A percentile compares a stretch with the other conserved stretches of the same genome.
These are phyloP conservation scores for Thinopyrum obtusiflorum DNA, from an alignment of 202 grass and related monocot genomes.

Conservation along the genomic window DNA sequence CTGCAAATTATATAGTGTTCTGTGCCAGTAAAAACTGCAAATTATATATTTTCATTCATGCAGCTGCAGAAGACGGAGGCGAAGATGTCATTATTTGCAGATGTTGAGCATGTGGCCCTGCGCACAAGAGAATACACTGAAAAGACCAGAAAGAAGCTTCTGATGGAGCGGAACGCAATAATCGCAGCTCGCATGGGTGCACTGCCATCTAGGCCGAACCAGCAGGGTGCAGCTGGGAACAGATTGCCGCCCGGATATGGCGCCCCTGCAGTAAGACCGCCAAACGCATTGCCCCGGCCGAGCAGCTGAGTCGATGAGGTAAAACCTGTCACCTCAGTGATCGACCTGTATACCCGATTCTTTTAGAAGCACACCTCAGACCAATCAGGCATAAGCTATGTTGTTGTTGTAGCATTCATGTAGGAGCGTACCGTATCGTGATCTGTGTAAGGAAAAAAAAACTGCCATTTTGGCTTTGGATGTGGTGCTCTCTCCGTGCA, in stretches of 20 bases:
- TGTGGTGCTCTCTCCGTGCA: not conserved
- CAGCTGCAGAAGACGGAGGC: constrained; percentile 86
- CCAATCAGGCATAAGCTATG: constrained; percentile 20
- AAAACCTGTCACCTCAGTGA: not conserved
- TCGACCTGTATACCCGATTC: constrained; percentile 40
- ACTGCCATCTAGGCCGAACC: constrained; percentile 60
- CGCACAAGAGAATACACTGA: constrained; percentile 81
- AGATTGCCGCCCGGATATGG: constrained; percentile 75
- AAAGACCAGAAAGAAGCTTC: constrained; percentile 80
- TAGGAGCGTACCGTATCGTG: constrained; percentile 33
- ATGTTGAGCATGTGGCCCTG: constrained; percentile 66
- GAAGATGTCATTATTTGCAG: constrained; percentile 71
- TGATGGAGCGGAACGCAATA: constrained; percentile 82
- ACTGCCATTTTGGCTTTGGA: constrained; percentile 13
- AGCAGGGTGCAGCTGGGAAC: constrained; percentile 38
- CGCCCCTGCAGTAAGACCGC: constrained; percentile 27
- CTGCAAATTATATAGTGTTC: constrained; percentile 5
- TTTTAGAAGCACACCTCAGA: constrained; percentile 41
- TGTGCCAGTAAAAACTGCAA: not conserved
- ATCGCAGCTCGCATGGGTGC: constrained; percentile 71
- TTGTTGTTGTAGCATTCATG: constrained; percentile 41
- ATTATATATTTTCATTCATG: constrained; percentile 19
- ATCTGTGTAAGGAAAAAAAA: constrained; percentile 16
- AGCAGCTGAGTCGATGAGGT: constrained; percentile 31
- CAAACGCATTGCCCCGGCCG: constrained; percentile 54